A percentile compares a stretch with the other conserved stretches of the same genome.
These are phyloP conservation scores for Pseudozyma sp. DNA, from an alignment of 1,284 basidiomycete genomes.

Conservation along the genomic window DNA sequence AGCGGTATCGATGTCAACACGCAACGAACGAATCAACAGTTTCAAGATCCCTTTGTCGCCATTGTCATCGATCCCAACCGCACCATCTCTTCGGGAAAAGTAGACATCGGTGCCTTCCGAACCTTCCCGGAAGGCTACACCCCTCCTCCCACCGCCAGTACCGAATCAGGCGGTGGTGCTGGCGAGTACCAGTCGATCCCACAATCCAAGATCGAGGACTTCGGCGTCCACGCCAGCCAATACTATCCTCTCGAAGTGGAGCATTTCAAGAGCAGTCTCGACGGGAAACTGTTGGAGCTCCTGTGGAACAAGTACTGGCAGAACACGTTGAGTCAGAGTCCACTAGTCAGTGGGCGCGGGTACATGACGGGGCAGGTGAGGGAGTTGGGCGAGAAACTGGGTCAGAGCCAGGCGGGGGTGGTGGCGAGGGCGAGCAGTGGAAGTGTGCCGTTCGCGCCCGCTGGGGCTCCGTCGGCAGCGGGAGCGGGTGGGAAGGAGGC, in stretches of 20 bases:
- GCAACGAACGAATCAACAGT: slow-evolving; percentile 92
- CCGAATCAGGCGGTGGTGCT: not conserved
- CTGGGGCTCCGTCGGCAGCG: not conserved
- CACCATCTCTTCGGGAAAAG: slow-evolving; percentile 95
- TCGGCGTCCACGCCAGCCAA: slow-evolving; percentile 92
- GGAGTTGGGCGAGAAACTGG: slow-evolving; percentile 87
- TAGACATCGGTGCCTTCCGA: slow-evolving; percentile 97
- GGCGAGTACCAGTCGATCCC: slow-evolving; percentile 88
- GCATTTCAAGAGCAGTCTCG: slow-evolving; percentile 90
- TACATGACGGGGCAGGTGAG: slow-evolving; percentile 88
- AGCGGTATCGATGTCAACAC: slow-evolving; percentile 98
- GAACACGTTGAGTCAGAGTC: slow-evolving; percentile 89
- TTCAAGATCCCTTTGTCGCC: slow-evolving; percentile 95
- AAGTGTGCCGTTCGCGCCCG: slow-evolving; percentile 5
- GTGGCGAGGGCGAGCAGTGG: not conserved
- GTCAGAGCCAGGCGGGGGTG: slow-evolving; percentile 17
- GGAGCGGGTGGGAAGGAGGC: not conserved
- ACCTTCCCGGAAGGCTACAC: slow-evolving; percentile 83
- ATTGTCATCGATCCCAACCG: slow-evolving; percentile 98
- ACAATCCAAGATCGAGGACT: slow-evolving; percentile 71
- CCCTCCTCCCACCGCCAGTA: slow-evolving; percentile 75
- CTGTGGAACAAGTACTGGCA: slow-evolving; percentile 99
- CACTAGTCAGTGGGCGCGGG: slow-evolving; percentile 88
- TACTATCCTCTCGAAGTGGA: slow-evolving; percentile 95
- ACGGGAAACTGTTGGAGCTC: slow-evolving; percentile 85